Evolutionary conservation across 208 protist genomes (phyloP), one percentile per base, ranked within the genome.

Genomic region (Leishmania gerbilli): DNA sequence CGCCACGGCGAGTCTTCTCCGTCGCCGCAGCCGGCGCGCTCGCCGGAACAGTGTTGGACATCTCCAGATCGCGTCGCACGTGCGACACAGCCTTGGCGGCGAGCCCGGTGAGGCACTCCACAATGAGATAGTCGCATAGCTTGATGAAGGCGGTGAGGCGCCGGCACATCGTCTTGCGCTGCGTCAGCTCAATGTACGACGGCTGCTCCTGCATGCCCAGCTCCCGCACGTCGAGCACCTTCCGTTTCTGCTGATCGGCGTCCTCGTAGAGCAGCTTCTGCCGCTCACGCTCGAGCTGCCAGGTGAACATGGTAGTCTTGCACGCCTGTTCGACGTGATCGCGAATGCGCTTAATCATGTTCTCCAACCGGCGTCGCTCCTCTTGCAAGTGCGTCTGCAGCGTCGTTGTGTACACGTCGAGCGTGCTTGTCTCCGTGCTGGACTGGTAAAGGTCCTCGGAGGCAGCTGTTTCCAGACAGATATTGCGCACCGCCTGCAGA

Each of bases 51-150:
- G 89, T 87, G 49, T 80, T 87, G 1, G 95, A 91, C 82, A 92
- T 93, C 71, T 88, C 88, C 71, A 96, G 82, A 76, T 96, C 93
- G 21, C 87, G 65, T 34, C 91, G 87, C 42, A 98, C 82, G 79
- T 93, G 91, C 65, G 88, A 79, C 1, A 98, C 84, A n/a, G 95
- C 91, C 75, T 95, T 95, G 58, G 92, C 83, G 7, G 93, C 92
- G 34, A 99, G 90, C 34, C 81, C 77, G 4, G 95, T 97, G 27
- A 99, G 77, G 77, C 94, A 96, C 84, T 96, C 90, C 68, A 98
- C 94, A 75, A 99, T 89, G 55, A 99, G 90, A 89, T 98, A 99
- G 87, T 99, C 98, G 78, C 93, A 97, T 55, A 99, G 89, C 64
- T 92, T 89, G 76, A 99, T 99, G 85, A 99, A 99, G 77, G 93